Base-by-base conservation (phyloP, 176 grass and related monocot genomes). In the Neostapfia colusana region DNA sequence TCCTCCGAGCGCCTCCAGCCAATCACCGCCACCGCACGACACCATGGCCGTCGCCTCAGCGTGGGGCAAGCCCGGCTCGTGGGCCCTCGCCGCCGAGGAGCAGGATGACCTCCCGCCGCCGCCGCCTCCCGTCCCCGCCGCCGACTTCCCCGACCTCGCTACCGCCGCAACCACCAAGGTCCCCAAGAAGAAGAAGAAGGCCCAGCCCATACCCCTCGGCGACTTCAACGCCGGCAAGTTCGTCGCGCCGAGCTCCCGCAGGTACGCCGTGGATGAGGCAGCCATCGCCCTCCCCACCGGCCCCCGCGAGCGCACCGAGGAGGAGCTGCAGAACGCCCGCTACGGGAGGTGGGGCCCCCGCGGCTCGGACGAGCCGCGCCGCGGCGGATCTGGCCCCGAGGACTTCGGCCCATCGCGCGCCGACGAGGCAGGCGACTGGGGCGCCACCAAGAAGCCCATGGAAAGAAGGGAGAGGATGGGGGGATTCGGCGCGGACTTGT, bases 141-240 rank as follows among this genome's bases (percentile, higher is more conserved):
- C 83, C 12, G 89, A 91, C 49, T 91, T 88, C 69, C 89, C 89
- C 55, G 72, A 83, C 73, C 89, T 91, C 65, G 54, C 82, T 56
- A 69, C 82, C 25, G 85, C 85, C 61, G 72, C 81, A 56, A 67
- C 85, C 57, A 79, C 85, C 45, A 91, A 85, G 74, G 48, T 84
- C 39, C 82, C 82, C 63, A 91, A 91, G 85, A 91, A 91, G 79
- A 91, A 91, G 79, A 91, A 91, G 82, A 91, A 88, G 85, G 7
- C 79, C 42, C 85, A 91, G 71, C 15, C 85, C 17, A 27, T 88
- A 20, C 37, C 85, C 41, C 82, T 85, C 56, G 74, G 49, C 51
- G 86, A 84, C 23, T 91, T 88, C 78, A 82, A 72, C 69, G 75
- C 55, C 40, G 8, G 26, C 38, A 88, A 82, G 82, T 76, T 77